Evolutionary conservation across 163 green algal genomes (phyloP).

Genomic region (Smithsoniella earleae): DNA sequence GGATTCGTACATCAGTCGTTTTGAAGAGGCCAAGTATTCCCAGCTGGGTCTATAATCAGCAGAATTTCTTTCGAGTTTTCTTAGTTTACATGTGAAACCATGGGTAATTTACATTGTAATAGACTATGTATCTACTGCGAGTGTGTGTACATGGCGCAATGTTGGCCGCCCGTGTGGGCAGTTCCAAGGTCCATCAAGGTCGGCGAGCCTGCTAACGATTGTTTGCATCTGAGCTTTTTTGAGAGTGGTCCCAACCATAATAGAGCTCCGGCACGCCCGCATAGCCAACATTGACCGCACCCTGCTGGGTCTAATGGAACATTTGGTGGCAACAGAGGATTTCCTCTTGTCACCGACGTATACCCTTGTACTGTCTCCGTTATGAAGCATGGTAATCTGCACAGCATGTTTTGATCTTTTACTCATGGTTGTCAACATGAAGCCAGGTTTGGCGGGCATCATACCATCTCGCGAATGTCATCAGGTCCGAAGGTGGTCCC

Average conservation of each 20-base stretch:
- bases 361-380: background rate
- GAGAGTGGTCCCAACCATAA: constrained; percentile 91
- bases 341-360: constrained; percentile 29
- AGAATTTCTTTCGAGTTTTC: too few relatives aligned
- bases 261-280: constrained; percentile 77
- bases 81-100: too few relatives aligned
- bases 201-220: constrained; percentile 61
- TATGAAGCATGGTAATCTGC: constrained; percentile 27
- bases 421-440: too few relatives aligned
- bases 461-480: constrained; percentile 36
- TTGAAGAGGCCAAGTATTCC: background rate
- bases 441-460: too few relatives aligned
- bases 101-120: too few relatives aligned
- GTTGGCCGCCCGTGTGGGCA: constrained; percentile 94
- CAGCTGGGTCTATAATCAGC: background rate
- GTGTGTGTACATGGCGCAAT: constrained; percentile 84
- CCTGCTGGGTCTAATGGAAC: constrained; percentile 36
- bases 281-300: constrained; percentile 85
- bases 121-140: constrained; percentile 40
- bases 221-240: constrained; percentile 43
- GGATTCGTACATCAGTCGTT: background rate
- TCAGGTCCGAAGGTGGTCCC: constrained; percentile 35
- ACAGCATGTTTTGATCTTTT: background rate
- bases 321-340: background rate
- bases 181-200: constrained; percentile 86